A percentile compares a stretch with the other conserved stretches of the same genome.
Conservation (phyloP, 345 rosid species). For the Citrus sp. region DNA sequence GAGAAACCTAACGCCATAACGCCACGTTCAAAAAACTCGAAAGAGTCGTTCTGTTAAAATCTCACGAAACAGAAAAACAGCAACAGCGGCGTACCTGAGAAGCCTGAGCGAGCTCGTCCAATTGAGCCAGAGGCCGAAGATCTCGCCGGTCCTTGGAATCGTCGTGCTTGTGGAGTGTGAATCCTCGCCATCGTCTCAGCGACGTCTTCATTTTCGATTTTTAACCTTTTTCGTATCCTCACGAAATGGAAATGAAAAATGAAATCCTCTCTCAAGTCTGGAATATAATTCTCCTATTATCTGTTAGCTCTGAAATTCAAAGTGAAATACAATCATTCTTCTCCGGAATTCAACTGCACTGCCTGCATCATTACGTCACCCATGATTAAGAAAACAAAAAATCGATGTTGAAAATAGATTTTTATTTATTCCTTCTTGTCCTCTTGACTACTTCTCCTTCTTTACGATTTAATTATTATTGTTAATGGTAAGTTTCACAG, state of each 20-base stretch:
- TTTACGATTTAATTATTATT: not conserved
- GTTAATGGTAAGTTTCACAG: not conserved
- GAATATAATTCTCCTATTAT: not conserved
- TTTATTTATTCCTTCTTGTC: slow-evolving; percentile 22
- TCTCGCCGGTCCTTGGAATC: slow-evolving; percentile 48
- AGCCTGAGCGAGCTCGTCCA: slow-evolving; percentile 73
- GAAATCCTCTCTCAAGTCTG: not conserved
- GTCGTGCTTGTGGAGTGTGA: slow-evolving; percentile 49
- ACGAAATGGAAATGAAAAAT: not conserved
- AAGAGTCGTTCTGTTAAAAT: not conserved
- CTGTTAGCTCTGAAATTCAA: not conserved
- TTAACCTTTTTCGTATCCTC: not conserved
- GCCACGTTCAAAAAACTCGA: not conserved
- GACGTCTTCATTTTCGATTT: slow-evolving; percentile 56
- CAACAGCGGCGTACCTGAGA: slow-evolving; percentile 49
- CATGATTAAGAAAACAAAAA: not conserved
- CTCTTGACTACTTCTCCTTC: slow-evolving; percentile 36
- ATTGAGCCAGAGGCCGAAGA: slow-evolving; percentile 41
- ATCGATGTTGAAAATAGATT: slow-evolving; percentile 16
- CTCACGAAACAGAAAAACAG: not conserved
- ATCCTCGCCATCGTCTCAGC: slow-evolving; percentile 60
- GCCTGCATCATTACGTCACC: not conserved
- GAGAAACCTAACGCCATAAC: not conserved
- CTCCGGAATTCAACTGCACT: slow-evolving; percentile 12
- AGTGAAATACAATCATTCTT: not conserved